Conservation (phyloP, 78 protist species). For the Dictyostelium brefeldianum region DNA sequence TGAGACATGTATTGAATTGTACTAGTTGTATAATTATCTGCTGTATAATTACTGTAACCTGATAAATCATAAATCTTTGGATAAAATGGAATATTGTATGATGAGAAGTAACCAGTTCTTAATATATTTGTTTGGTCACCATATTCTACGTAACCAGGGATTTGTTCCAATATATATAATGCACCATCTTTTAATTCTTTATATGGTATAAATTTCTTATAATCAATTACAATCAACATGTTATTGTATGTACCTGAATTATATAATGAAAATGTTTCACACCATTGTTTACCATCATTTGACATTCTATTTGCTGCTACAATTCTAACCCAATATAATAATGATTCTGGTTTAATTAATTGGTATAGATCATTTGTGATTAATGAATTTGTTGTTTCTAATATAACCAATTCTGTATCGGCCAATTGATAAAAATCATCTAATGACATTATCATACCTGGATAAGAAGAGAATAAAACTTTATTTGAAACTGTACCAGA, state of each 20-base stretch:
- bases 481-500: background rate
- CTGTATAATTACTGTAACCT: slow-evolving; percentile 72
- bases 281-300: slow-evolving; percentile 37
- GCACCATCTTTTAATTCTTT: slow-evolving; percentile 72
- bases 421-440: slow-evolving; percentile 88
- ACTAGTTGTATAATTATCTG: background rate
- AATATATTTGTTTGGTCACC: slow-evolving; percentile 54
- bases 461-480: slow-evolving; percentile 65
- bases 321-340: slow-evolving; percentile 81
- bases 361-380: slow-evolving; percentile 61
- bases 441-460: slow-evolving; percentile 68
- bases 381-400: slow-evolving; percentile 86
- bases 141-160: slow-evolving; percentile 86
- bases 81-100: slow-evolving; percentile 93
- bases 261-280: slow-evolving; percentile 33
- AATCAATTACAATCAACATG: slow-evolving; percentile 87
- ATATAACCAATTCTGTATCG: slow-evolving; percentile 73
- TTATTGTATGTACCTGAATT: slow-evolving; percentile 94
- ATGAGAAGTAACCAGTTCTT: slow-evolving; percentile 82
- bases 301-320: slow-evolving; percentile 56
- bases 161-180: slow-evolving; percentile 91
- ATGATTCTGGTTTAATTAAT: slow-evolving; percentile 54
- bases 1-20: slow-evolving; percentile 36
- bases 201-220: slow-evolving; percentile 85
- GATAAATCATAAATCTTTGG: slow-evolving; percentile 73